A percentile compares a stretch with the other conserved stretches of the same genome.
Evolutionary conservation across 495 filamentous ascomycete species (phyloP).

Genomic region (Penicillium argentinense): DNA sequence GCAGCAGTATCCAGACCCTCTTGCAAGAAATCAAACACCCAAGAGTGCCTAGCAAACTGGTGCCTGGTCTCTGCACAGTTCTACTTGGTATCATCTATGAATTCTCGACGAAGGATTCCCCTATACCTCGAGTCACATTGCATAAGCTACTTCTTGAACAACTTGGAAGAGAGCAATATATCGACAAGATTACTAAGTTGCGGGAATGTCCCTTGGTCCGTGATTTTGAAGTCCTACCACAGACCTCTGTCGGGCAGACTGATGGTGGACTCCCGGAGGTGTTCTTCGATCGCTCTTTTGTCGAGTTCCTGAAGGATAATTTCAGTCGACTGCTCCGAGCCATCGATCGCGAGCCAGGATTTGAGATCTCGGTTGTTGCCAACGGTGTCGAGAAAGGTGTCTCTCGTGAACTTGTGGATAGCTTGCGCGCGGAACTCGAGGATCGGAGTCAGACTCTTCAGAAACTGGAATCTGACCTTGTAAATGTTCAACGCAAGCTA

Average conservation of each 20-base stretch:
- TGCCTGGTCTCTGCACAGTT: constrained; percentile 80
- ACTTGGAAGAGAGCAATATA: constrained; percentile 84
- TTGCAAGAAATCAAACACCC: constrained; percentile 71
- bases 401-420: constrained; percentile 80
- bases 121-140: constrained; percentile 78
- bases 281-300: constrained; percentile 80
- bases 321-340: constrained; percentile 82
- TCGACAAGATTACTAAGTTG: constrained; percentile 78
- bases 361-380: constrained; percentile 75
- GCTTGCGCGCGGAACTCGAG: constrained; percentile 72
- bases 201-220: constrained; percentile 80
- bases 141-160: constrained; percentile 76
- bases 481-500: constrained; percentile 67
- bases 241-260: constrained; percentile 56
- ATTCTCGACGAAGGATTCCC: constrained; percentile 96
- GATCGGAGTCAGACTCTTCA: constrained; percentile 68
- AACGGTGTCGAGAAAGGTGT: constrained; percentile 82
- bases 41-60: constrained; percentile 56
- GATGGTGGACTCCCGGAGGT: constrained; percentile 73
- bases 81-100: constrained; percentile 91
- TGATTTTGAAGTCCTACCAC: constrained; percentile 86
- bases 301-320: constrained; percentile 95
- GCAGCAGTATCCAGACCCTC: constrained; percentile 84
- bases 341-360: constrained; percentile 86
- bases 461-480: constrained; percentile 63